Evolutionary conservation across 805 yeast species (phyloP).

Genomic region (Metschnikowia amazonensis): DNA sequence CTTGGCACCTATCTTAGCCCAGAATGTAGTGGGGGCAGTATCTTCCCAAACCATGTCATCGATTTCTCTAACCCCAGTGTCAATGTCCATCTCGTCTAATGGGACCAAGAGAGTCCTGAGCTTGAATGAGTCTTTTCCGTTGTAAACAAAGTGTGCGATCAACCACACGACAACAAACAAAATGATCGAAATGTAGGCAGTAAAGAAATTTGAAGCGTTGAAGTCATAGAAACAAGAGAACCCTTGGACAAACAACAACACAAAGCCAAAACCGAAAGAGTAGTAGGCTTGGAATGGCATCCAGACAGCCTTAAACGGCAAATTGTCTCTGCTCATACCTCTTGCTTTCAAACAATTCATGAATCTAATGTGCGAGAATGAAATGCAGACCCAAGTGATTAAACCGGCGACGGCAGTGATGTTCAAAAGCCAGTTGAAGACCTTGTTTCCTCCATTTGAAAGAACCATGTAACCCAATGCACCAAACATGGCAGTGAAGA

Average conservation of each 20-base stretch:
- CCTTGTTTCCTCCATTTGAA: conserved; percentile 50
- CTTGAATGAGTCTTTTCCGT: conserved; percentile 34
- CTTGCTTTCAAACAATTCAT: conserved; percentile 60
- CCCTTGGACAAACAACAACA: conserved; percentile 71
- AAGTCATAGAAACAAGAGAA: conserved; percentile 57
- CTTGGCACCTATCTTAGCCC: conserved; percentile 54
- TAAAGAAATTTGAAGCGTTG: conserved; percentile 56
- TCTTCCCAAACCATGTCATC: conserved; percentile 58
- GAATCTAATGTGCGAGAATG: conserved; percentile 63
- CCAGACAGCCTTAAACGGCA: conserved; percentile 70
- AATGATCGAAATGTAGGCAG: conserved; percentile 67
- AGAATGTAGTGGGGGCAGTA: conserved; percentile 42
- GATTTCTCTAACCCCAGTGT: conserved; percentile 59
- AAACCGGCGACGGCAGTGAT: conserved; percentile 77
- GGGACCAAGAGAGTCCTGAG: conserved; percentile 42
- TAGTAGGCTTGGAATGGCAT: conserved; percentile 70
- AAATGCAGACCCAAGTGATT: conserved; percentile 67
- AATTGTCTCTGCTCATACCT: conserved; percentile 60
- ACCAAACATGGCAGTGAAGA: conserved; percentile 58
- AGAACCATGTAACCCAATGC: conserved; percentile 58
- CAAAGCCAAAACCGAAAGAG: conserved; percentile 48
- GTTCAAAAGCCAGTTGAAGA: conserved; percentile 69
- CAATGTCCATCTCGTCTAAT: conserved; percentile 63
- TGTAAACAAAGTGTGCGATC: conserved; percentile 50
- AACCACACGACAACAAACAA: conserved; percentile 55